Evolutionary conservation across 2,329 filamentous ascomycete species (phyloP), one percentile per base, ranked within the genome.

Genomic region (Zymoseptoria passerinii): DNA sequence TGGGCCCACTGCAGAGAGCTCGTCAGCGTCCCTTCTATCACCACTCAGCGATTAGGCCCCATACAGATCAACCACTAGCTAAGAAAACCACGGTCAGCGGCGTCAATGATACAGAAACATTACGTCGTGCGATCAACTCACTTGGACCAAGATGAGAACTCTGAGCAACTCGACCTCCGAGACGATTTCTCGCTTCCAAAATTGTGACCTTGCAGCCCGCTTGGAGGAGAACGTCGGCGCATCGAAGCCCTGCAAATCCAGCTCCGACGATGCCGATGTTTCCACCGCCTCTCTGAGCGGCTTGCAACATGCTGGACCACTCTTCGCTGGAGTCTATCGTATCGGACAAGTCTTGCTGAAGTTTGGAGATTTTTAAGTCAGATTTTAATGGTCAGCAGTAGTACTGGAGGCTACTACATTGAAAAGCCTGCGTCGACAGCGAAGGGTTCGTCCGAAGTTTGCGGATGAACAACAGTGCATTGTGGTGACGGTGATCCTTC

Each of bases 231-330:
- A 89, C 71, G 63, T 89, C 85, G 55, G 87, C 86, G 68, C 85
- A 88, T 62, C 86, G 79, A n/a, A 91, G 76, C 0, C 87, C 87
- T 5, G 87, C 80, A 27, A 90, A 77, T 4, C 87, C 87, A 48
- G 85, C 87, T 18, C 87, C 88, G 48, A 91, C 74, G n/a, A 91
- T 76, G 29, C 82, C 84, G 48, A 90, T 73, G 16, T 52, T 48
- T 48, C 58, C 55, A 5, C 57, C 49, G 16, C 50, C 57, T 27
- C 60, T 28, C 28, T 54, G 56, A 10, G 57, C 64, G 7, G 28
- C 10, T 10, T 57, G 56, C 3, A 61, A 29, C 59, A 61, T 63
- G 51, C 35, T 13, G 35, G 35, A 44, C n/a, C 13, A 44, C 35
- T 44, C 13, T 1, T 60, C 52, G 23, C 8, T 55, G 44, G 27